phyloP scores from a whole-genome alignment of 805 yeast species.

The Tetrapisispora phaffii region DNA sequence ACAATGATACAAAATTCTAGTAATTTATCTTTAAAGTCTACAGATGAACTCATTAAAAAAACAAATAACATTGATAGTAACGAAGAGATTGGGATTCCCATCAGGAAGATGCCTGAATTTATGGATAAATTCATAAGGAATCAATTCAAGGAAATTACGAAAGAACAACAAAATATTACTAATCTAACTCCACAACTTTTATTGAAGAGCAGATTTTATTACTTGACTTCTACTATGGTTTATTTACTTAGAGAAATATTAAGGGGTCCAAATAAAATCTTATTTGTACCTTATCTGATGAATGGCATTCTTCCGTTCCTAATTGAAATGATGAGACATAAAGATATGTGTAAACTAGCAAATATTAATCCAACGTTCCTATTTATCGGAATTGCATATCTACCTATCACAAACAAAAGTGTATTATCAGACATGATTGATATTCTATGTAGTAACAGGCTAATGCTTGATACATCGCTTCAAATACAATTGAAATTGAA shows the following conservation, averaged over 20 bases:
- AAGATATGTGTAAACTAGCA: conserved; percentile 72
- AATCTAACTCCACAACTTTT: conserved; percentile 44
- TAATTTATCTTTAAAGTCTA: conserved; percentile 12
- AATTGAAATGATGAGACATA: conserved; percentile 50
- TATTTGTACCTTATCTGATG: conserved; percentile 43
- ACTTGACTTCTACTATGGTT: conserved; percentile 53
- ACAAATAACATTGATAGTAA: conserved; percentile 6
- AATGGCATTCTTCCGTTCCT: conserved; percentile 58
- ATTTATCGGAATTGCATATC: conserved; percentile 38
- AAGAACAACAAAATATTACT: conserved; percentile 28
- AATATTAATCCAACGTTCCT: conserved; percentile 44
- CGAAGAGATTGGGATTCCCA: conserved; percentile 29
- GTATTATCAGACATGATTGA: conserved; percentile 35
- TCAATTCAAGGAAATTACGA: conserved; percentile 38
- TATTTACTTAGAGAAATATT: conserved; percentile 49
- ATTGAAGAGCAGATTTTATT: conserved; percentile 50
- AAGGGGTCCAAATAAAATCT: conserved; percentile 42
- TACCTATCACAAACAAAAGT: conserved; percentile 34
- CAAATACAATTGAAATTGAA: conserved; percentile 61
- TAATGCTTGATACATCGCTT: conserved; percentile 38
- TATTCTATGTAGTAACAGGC: conserved; percentile 35
- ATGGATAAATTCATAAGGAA: conserved; percentile 32
- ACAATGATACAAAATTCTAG: conserved; percentile 21
- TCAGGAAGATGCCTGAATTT: conserved; percentile 24
- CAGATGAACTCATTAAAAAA: background rate